Conservation (phyloP, 2,329 filamentous ascomycete species). For the Chrysosphaeria jannelii region DNA sequence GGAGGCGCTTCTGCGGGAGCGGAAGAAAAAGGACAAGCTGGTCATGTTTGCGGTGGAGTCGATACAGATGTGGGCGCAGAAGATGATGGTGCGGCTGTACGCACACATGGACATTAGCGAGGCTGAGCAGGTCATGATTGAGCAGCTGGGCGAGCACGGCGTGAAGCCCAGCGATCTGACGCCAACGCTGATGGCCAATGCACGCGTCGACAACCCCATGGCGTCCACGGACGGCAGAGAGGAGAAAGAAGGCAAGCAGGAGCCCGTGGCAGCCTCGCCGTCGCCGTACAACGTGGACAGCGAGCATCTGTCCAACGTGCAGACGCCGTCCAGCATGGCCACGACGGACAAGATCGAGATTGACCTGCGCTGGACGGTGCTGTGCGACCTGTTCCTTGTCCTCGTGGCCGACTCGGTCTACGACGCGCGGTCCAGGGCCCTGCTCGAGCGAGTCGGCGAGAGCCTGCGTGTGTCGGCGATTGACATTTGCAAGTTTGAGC, state of each 20-base stretch:
- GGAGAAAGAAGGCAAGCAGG: constrained; percentile 10
- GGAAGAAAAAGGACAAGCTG: constrained; percentile 38
- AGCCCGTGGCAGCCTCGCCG: constrained; percentile 1
- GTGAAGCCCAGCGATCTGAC: constrained; percentile 64
- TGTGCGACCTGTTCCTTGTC: constrained; percentile 84
- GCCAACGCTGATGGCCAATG: constrained; percentile 66
- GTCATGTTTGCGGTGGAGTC: constrained; percentile 40
- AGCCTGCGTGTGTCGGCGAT: constrained; percentile 63
- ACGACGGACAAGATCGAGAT: constrained; percentile 70
- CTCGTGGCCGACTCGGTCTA: constrained; percentile 92
- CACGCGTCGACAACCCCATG: constrained; percentile 78
- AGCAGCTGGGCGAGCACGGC: constrained; percentile 79
- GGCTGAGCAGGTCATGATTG: constrained; percentile 92
- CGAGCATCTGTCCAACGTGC: constrained; percentile 48
- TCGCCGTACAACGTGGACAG: constrained; percentile 28
- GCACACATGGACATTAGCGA: constrained; percentile 86
- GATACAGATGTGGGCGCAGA: constrained; percentile 87
- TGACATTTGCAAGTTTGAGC: constrained; percentile 90
- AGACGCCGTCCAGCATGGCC: constrained; percentile 56
- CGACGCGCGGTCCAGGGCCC: constrained; percentile 56
- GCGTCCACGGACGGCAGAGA: too few relatives aligned
- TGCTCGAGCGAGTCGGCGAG: constrained; percentile 58
- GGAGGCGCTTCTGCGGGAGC: constrained; percentile 25
- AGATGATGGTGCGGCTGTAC: constrained; percentile 91
- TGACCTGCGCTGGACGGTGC: constrained; percentile 82